phyloP scores from a whole-genome alignment of 257 asterid species.

The Przewalskia tangutica region DNA sequence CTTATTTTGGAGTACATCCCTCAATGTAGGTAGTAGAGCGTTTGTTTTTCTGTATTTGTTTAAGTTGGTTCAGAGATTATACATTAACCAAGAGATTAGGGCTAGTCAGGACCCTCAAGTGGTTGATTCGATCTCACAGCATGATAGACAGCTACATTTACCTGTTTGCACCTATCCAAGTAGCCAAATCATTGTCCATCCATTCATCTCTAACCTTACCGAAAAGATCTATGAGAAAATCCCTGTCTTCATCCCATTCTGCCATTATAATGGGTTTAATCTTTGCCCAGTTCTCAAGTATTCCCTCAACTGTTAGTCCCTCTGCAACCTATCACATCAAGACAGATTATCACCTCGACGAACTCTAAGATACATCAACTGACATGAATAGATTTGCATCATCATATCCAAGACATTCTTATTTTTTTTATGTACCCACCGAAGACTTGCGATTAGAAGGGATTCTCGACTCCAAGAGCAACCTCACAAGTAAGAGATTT shows the following conservation, averaged over 20 bases:
- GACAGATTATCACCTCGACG: background rate
- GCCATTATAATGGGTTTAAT: slow-evolving; percentile 71
- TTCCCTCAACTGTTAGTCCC: slow-evolving; percentile 56
- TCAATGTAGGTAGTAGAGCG: background rate
- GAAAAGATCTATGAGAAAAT: slow-evolving; percentile 62
- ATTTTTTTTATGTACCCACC: slow-evolving; percentile 40
- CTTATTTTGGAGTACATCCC: background rate
- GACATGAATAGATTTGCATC: background rate
- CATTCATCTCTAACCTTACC: slow-evolving; percentile 89
- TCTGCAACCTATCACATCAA: slow-evolving; percentile 59
- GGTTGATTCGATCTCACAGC: background rate
- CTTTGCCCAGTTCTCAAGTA: slow-evolving; percentile 68
- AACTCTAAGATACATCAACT: slow-evolving; percentile 1
- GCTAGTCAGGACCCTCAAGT: background rate
- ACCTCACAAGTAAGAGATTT: slow-evolving; percentile 76
- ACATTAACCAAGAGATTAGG: background rate
- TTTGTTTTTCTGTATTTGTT: background rate
- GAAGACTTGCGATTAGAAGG: slow-evolving; percentile 76
- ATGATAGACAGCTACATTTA: slow-evolving; percentile 14
- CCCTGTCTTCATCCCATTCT: slow-evolving; percentile 79
- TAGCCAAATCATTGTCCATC: slow-evolving; percentile 62
- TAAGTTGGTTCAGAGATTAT: background rate
- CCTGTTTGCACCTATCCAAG: slow-evolving; percentile 90
- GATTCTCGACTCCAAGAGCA: slow-evolving; percentile 59
- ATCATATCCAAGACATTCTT: background rate